These are phyloP conservation scores for Xylona heveae DNA, from an alignment of 495 filamentous ascomycete species.

Conservation along the genomic window DNA sequence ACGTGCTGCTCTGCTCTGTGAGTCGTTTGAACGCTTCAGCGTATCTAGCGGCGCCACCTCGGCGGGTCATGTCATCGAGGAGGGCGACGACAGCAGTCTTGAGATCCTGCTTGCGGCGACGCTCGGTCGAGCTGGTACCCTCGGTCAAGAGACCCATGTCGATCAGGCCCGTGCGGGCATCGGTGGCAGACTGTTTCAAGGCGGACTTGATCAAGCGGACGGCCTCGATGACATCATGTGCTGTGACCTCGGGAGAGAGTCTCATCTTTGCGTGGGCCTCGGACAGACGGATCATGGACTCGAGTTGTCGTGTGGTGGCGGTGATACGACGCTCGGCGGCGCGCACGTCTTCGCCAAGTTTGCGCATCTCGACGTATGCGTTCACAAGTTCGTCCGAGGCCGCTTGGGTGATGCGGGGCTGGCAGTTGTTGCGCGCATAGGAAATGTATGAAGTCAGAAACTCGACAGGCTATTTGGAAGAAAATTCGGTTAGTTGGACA, in stretches of 20 bases:
- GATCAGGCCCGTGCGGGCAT: slow-evolving; percentile 75
- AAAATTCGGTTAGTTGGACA: slow-evolving; percentile 1
- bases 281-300: slow-evolving; percentile 88
- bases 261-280: slow-evolving; percentile 98
- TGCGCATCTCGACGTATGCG: slow-evolving; percentile 89
- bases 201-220: slow-evolving; percentile 80
- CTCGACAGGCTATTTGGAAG: slow-evolving; percentile 50
- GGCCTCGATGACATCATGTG: slow-evolving; percentile 71
- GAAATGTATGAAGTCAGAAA: slow-evolving; percentile 96
- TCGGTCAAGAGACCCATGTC: slow-evolving; percentile 93
- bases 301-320: slow-evolving; percentile 84
- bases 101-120: slow-evolving; percentile 59
- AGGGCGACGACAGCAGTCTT: slow-evolving; percentile 55
- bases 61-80: slow-evolving; percentile 52
- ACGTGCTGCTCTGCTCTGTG: slow-evolving; percentile 50
- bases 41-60: slow-evolving; percentile 48
- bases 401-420: slow-evolving; percentile 55
- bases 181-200: slow-evolving; percentile 93
- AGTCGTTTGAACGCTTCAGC: slow-evolving; percentile 52
- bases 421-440: slow-evolving; percentile 73
- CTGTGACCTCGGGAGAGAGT: slow-evolving; percentile 51
- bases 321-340: slow-evolving; percentile 89
- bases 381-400: slow-evolving; percentile 64
- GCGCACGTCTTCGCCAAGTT: slow-evolving; percentile 85
- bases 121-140: slow-evolving; percentile 66